Percentiles rank a stretch among this genome's conserved stretches.
Evolutionary conservation across 345 rosid genomes (phyloP).

Genomic region (Eucalyptus tenuipes): DNA sequence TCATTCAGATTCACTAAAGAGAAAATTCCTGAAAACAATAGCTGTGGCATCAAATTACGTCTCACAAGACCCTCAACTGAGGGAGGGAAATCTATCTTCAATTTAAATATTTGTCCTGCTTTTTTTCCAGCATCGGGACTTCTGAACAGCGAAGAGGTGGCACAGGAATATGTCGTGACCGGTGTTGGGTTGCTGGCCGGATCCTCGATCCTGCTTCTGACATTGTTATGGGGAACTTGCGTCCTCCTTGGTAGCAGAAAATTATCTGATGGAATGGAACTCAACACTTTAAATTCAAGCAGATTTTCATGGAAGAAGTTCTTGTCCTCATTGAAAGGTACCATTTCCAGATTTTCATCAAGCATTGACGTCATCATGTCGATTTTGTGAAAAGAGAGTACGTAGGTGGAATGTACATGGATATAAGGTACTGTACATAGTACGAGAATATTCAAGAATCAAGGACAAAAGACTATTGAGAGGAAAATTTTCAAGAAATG

Average conservation of each 20-base stretch:
- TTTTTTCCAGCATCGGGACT: constrained; percentile 23
- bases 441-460: neutral
- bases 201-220: constrained; percentile 27
- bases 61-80: neutral
- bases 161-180: constrained; percentile 23
- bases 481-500: neutral
- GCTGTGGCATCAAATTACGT: neutral
- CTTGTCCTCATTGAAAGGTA: neutral
- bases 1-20: neutral
- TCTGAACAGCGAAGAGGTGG: constrained; percentile 16
- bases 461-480: neutral
- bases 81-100: neutral
- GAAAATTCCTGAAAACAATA: neutral
- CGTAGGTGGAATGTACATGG: neutral
- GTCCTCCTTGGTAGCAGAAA: constrained; percentile 12
- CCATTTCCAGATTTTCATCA: neutral
- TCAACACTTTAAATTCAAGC: neutral
- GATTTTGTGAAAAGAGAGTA: neutral
- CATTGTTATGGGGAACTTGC: constrained; percentile 39
- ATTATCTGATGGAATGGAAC: neutral
- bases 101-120: neutral
- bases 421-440: neutral
- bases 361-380: neutral
- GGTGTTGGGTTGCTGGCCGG: constrained; percentile 39
- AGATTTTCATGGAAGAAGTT: neutral